Evolutionary conservation across 2,329 filamentous ascomycete genomes (phyloP).

Genomic region (Penicillium sp.): DNA sequence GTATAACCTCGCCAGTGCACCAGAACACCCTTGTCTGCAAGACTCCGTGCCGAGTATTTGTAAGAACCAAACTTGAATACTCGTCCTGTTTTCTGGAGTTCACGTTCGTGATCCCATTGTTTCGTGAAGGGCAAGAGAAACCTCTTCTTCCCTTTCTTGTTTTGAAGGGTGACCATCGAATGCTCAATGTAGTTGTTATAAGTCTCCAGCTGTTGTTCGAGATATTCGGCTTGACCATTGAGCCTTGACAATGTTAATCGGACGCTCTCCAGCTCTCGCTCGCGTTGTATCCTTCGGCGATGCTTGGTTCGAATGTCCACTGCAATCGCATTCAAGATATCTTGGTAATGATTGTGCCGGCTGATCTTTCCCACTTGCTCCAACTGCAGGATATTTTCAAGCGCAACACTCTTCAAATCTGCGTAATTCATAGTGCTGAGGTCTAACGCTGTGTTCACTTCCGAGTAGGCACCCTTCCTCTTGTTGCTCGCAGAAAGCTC

Average conservation of each 20-base stretch:
- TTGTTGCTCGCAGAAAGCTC: conserved; percentile 69
- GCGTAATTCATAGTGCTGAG: conserved; percentile 85
- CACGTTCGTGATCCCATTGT: conserved; percentile 97
- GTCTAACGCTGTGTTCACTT: conserved; percentile 76
- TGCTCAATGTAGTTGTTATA: conserved; percentile 99
- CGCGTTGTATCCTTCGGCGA: conserved; percentile 81
- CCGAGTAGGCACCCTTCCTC: conserved; percentile 82
- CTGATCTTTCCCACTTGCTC: conserved; percentile 85
- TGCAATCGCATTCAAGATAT: conserved; percentile 95
- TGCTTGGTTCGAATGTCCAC: conserved; percentile 97
- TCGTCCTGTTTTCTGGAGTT: conserved; percentile 85
- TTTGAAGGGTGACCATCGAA: conserved; percentile 94
- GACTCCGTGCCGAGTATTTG: conserved; percentile 88
- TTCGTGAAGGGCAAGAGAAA: conserved; percentile 96
- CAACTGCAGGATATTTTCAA: conserved; percentile 89
- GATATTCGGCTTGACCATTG: conserved; percentile 70
- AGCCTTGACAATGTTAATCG: conserved; percentile 45
- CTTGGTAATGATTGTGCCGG: conserved; percentile 86
- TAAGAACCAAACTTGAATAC: conserved; percentile 96
- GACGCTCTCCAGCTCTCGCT: conserved; percentile 74
- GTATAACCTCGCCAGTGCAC: conserved; percentile 84
- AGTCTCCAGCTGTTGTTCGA: conserved; percentile 92
- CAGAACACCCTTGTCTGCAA: conserved; percentile 90
- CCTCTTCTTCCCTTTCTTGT: conserved; percentile 90
- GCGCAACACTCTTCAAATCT: conserved; percentile 84